Base-by-base conservation (phyloP, 805 yeast genomes). In the Pichia insulana region DNA sequence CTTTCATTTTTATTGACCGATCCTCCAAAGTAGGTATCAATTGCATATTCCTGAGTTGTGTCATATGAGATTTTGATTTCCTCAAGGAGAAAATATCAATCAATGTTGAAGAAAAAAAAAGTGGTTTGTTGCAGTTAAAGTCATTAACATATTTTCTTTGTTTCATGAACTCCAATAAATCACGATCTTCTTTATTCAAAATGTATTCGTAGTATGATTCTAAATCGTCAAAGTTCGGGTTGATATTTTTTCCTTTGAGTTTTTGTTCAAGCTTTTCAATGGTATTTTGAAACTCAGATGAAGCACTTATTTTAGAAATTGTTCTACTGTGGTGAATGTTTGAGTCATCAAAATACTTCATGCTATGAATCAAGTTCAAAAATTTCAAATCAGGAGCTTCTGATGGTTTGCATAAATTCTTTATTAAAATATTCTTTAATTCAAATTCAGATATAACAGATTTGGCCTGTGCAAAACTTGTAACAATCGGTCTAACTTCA, bases 401-500 rank as follows among this genome's bases (percentile, higher is more conserved):
- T 19, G 36, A 20, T n/a, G 13, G 9, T 27, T 39, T 35, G 43
- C 68, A 27, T 30, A 59, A 50, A 36, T 59, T 65, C 39, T 63
- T 55, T 26, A 74, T 59, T 34, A 67, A 46, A 34, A 65, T 47
- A 41, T 74, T 76, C 25, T 65, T 63, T 12, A 59, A 50, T 19
- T 61, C 60, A 54, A 67, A 85, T 7, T 65, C 58, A 1, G 76
- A 63, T 3, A 73, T 64, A 5, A 84, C 87, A 1, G 87, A 75
- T 37, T 69, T 68, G 2, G 76, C 76, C 68, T 88, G 67, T 0
- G 90, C 83, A 57, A 86, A 80, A 2, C 97, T 89, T 0, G 98
- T 92, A 33, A 85, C 74, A 50, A 92, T 85, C 0, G 97, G 97
- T 45, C 98, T 71, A 7, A 89, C 96, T 59, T 92, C 98, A 64